These are phyloP conservation scores for Solanum virginianum DNA, from an alignment of 257 asterid genomes.

Conservation along the genomic window DNA sequence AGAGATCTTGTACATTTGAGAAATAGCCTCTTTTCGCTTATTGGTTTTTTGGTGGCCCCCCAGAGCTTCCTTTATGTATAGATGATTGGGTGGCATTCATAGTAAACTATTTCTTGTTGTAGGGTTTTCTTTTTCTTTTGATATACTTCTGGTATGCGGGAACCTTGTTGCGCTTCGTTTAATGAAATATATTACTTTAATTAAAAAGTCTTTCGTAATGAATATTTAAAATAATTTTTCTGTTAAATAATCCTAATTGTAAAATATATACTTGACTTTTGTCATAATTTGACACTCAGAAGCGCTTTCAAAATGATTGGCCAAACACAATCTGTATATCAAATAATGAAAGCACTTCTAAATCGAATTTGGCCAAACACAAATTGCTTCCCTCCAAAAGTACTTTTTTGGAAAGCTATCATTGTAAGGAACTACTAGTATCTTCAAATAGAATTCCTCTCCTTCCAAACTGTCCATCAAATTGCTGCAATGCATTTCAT, in stretches of 20 bases:
- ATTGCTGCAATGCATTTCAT: background rate
- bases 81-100: background rate
- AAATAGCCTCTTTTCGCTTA: background rate
- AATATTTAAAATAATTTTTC: background rate
- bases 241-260: background rate
- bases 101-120: background rate
- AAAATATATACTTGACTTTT: background rate
- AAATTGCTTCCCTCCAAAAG: background rate
- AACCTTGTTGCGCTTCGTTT: background rate
- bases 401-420: background rate
- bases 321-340: background rate
- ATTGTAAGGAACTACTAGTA: background rate
- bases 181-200: background rate
- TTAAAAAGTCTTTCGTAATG: background rate
- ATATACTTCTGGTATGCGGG: background rate
- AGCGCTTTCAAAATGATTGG: background rate
- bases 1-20: background rate
- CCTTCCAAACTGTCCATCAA: background rate
- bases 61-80: background rate
- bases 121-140: background rate
- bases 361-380: background rate
- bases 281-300: background rate
- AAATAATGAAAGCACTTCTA: background rate
- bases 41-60: background rate
- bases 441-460: background rate